Evolutionary conservation across 768 basidiomycete genomes (phyloP).

Genomic region (Sarcodon sp.): DNA sequence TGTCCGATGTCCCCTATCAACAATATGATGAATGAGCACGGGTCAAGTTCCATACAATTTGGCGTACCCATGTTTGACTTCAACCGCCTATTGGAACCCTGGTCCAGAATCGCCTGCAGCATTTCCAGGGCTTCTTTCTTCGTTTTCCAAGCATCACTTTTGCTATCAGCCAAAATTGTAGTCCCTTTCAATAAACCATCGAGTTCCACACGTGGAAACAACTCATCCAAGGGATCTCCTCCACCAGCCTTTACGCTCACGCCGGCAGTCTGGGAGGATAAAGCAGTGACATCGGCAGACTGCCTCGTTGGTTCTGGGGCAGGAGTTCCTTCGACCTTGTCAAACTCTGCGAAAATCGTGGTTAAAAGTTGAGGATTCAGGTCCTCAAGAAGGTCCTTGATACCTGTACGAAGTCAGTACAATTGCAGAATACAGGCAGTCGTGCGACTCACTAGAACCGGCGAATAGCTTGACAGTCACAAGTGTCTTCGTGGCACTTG

Average conservation of each 20-base stretch:
- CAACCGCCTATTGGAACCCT: constrained; percentile 83
- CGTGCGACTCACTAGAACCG: constrained; percentile 55
- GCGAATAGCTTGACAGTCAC: constrained; percentile 90
- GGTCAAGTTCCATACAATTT: not conserved
- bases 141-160: constrained; percentile 93
- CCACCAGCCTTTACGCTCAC: constrained; percentile 20
- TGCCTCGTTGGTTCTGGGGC: constrained; percentile 69
- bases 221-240: constrained; percentile 76
- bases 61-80: constrained; percentile 78
- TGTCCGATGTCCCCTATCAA: constrained; percentile 76
- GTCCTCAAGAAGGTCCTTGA: constrained; percentile 88
- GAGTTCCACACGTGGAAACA: constrained; percentile 92
- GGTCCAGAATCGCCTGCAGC: constrained; percentile 74
- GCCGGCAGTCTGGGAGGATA: constrained; percentile 28
- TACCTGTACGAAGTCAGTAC: constrained; percentile 33
- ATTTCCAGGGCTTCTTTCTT: constrained; percentile 91
- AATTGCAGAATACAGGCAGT: not conserved
- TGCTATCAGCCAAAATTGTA: constrained; percentile 68
- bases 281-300: constrained; percentile 59
- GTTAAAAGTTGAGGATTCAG: constrained; percentile 86
- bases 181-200: constrained; percentile 78
- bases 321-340: constrained; percentile 70
- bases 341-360: constrained; percentile 87
- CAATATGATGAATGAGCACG: constrained; percentile 3
- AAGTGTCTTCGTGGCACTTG: constrained; percentile 85